Conservation (phyloP, 306 rosid genomes). For the Prunus persica region Prunus_persica_NCBIv2 NC_034009.1:40832001-40832500, state of each 20-base stretch:
- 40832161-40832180: neutral
- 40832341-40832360: neutral
- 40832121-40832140: neutral
- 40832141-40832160: neutral
- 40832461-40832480: conserved; percentile 83
- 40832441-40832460: conserved; percentile 46
- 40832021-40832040: conserved; percentile 1
- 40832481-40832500: conserved; percentile 72
- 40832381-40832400: neutral
- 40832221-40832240: neutral
- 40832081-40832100: conserved; percentile 5
- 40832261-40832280: neutral
- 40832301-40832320: neutral
- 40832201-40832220: neutral
- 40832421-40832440: conserved; percentile 9
- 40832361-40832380: neutral
- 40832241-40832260: neutral
- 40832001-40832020: neutral
- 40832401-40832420: neutral
- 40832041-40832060: neutral
- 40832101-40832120: conserved; percentile 4
- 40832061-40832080: neutral
- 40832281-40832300: neutral
- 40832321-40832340: neutral
- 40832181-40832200: neutral